Conservation (phyloP, 345 rosid species). For the Dimocarpus longan region DNA sequence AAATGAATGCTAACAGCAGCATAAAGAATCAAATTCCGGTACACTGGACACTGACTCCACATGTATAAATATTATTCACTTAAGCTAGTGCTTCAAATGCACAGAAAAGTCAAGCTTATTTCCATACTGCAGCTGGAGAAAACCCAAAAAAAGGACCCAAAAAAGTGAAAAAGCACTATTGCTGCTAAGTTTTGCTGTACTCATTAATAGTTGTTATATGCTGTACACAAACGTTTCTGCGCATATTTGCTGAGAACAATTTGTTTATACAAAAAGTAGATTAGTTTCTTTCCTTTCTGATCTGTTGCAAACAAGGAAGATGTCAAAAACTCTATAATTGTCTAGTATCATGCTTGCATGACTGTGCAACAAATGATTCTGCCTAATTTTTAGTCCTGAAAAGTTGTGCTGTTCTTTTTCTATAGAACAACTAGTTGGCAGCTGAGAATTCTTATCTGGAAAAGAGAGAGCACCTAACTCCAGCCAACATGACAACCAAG, state of each 20-base stretch:
- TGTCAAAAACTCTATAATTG: neutral
- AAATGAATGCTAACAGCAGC: neutral
- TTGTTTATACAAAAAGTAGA: neutral
- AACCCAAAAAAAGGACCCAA: neutral
- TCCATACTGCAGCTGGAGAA: neutral
- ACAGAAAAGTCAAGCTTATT: neutral
- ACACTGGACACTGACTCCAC: neutral
- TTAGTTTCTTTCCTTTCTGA: neutral
- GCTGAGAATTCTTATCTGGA: slow-evolving; percentile 18
- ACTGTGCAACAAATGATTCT: neutral
- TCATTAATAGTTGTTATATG: slow-evolving; percentile 7
- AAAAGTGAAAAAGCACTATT: neutral
- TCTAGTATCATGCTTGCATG: neutral
- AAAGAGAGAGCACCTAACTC: neutral
- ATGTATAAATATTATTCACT: neutral
- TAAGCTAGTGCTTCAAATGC: neutral
- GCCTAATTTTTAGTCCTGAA: neutral
- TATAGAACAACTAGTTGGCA: neutral
- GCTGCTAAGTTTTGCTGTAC: neutral
- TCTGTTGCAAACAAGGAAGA: neutral
- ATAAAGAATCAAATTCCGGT: neutral
- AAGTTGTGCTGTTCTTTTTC: neutral
- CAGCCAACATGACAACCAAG: neutral
- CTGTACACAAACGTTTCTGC: neutral
- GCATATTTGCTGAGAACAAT: neutral